These are phyloP conservation scores for Cryptosporidium xiaoi DNA, from an alignment of 169 alveolate species.

Conservation along the genomic window DNA sequence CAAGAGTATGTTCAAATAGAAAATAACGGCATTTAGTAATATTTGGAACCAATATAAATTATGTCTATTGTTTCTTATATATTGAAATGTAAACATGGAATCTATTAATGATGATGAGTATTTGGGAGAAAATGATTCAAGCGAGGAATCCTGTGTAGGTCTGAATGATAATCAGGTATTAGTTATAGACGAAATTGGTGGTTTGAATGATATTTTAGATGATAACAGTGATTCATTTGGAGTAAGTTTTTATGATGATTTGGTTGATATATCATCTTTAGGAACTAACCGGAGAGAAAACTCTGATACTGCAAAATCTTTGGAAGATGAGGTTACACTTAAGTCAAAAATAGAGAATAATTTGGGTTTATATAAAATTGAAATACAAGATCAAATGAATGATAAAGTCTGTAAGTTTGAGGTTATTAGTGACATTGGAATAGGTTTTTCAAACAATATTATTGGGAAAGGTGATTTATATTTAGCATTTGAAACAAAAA, in stretches of 20 bases:
- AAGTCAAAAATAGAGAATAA: slow-evolving; percentile 37
- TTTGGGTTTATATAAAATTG: slow-evolving; percentile 24
- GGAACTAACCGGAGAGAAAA: background rate
- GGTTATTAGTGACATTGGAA: background rate
- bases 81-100: background rate
- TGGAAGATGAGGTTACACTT: slow-evolving; percentile 31
- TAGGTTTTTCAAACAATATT: slow-evolving; percentile 42
- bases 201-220: slow-evolving; percentile 19
- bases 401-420: background rate
- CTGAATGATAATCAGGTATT: too few relatives aligned
- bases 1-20: too few relatives aligned
- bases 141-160: too few relatives aligned
- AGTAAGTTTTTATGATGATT: slow-evolving; percentile 62
- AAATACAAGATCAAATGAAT: background rate
- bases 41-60: too few relatives aligned
- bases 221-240: slow-evolving; percentile 65
- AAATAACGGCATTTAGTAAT: too few relatives aligned
- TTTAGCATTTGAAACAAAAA: slow-evolving; percentile 1
- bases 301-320: background rate
- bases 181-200: slow-evolving; percentile 5
- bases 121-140: background rate
- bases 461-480: slow-evolving; percentile 42
- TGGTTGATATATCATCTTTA: slow-evolving; percentile 19
- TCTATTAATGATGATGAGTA: background rate
- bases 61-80: too few relatives aligned